Percentiles rank a stretch among this genome's conserved stretches.
phyloP scores from a whole-genome alignment of 495 filamentous ascomycete species.

The Tuber indicum region DNA sequence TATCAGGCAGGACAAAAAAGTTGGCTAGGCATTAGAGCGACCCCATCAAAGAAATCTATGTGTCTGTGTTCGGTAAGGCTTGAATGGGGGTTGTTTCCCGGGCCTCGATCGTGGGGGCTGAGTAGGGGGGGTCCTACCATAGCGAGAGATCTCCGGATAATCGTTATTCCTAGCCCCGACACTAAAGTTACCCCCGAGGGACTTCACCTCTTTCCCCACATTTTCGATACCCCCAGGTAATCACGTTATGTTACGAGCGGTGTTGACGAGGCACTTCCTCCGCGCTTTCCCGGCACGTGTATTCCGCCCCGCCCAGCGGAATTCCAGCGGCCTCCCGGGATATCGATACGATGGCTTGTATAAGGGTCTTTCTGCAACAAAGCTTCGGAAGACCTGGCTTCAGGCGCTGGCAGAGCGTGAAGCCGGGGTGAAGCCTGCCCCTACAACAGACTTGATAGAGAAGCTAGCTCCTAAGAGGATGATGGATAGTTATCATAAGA shows the following conservation, averaged over 20 bases:
- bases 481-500: slow-evolving; percentile 58
- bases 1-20: background rate
- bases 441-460: slow-evolving; percentile 34
- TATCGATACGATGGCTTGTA: slow-evolving; percentile 49
- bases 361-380: slow-evolving; percentile 49
- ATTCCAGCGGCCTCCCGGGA: slow-evolving; percentile 10
- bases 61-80: background rate
- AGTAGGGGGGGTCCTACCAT: background rate
- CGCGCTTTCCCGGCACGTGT: slow-evolving; percentile 11
- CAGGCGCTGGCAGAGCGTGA: slow-evolving; percentile 55
- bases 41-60: background rate
- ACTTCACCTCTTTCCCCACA: background rate
- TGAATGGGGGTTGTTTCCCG: background rate
- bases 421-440: slow-evolving; percentile 43
- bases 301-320: slow-evolving; percentile 4
- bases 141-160: background rate
- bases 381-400: slow-evolving; percentile 65
- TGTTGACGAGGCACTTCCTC: slow-evolving; percentile 8
- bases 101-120: background rate
- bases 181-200: background rate
- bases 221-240: background rate
- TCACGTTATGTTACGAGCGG: slow-evolving; percentile 20
- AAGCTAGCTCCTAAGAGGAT: slow-evolving; percentile 54
- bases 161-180: background rate
- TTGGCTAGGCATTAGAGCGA: background rate